Evolutionary conservation across 108 stramenopile species (phyloP).

Genomic region (Cyclotella kingstonii): DNA sequence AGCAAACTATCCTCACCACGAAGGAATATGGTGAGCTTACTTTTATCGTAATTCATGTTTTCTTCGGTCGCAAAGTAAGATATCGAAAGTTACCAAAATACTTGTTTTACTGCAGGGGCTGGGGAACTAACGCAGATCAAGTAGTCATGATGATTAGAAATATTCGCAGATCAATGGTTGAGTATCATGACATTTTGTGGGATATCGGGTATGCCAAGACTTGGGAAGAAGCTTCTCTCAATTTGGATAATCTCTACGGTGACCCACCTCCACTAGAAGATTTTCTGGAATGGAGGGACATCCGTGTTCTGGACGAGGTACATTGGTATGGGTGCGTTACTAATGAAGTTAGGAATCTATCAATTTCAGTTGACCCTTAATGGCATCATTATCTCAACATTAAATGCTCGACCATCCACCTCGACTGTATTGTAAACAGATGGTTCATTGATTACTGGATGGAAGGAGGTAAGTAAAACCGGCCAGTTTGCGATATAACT

Average conservation of each 20-base stretch:
- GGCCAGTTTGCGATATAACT: too few species aligned
- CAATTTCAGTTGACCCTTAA: too few species aligned
- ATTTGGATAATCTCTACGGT: conserved; percentile 21
- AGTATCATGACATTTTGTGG: conserved; percentile 40
- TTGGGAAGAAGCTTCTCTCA: conserved; percentile 23
- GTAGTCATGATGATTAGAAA: conserved; percentile 31
- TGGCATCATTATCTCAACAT: too few species aligned
- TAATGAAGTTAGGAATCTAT: too few species aligned
- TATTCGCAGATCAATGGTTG: conserved; percentile 19
- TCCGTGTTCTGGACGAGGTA: conserved; percentile 26
- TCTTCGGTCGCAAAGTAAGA: not conserved
- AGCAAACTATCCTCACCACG: conserved; percentile 49
- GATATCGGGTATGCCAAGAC: conserved; percentile 31
- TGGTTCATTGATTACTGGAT: conserved; percentile 50
- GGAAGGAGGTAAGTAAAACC: conserved; percentile 20
- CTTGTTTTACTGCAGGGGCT: conserved; percentile 12
- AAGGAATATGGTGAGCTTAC: conserved; percentile 31
- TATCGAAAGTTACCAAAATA: not conserved
- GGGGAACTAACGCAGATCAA: conserved; percentile 29
- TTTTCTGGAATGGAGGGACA: conserved; percentile 30
- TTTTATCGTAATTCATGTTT: not conserved
- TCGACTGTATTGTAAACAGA: too few species aligned
- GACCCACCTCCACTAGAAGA: conserved; percentile 12
- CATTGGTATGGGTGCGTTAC: conserved; percentile 35
- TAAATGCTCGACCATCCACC: too few species aligned